A percentile compares a stretch with the other conserved stretches of the same genome.
These are phyloP conservation scores for Cordyceps tenuipes DNA, from an alignment of 2,329 filamentous ascomycete genomes.

Conservation along the genomic window DNA sequence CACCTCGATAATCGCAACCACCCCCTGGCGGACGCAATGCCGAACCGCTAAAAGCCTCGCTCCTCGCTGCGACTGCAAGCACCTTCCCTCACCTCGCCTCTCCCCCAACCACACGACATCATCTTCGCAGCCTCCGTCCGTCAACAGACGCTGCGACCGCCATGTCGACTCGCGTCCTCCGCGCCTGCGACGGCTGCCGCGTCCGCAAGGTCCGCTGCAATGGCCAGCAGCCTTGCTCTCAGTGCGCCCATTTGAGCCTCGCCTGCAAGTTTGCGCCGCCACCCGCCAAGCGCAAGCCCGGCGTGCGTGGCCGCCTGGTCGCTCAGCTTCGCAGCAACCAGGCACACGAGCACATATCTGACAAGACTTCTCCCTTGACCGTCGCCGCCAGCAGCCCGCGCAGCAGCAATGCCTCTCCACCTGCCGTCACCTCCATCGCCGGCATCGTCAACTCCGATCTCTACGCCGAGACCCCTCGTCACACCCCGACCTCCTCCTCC, in stretches of 20 bases:
- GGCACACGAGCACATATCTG: background rate
- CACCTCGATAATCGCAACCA: background rate
- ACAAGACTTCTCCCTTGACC: background rate
- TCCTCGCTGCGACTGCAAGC: background rate
- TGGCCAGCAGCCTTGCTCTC: slow-evolving; percentile 25
- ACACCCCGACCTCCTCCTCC: background rate
- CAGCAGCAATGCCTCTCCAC: slow-evolving; percentile 11
- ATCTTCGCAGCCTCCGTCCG: background rate
- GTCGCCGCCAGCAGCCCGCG: background rate
- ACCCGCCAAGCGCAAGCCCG: slow-evolving; percentile 26
- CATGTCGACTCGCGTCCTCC: slow-evolving; percentile 12
- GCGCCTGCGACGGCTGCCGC: slow-evolving; percentile 31
- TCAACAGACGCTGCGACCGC: background rate
- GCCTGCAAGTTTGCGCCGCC: slow-evolving; percentile 26
- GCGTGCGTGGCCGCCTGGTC: slow-evolving; percentile 26
- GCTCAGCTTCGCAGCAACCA: slow-evolving; percentile 25
- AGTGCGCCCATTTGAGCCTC: slow-evolving; percentile 28
- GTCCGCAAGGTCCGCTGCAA: slow-evolving; percentile 31
- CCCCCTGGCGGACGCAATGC: background rate
- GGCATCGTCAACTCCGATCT: slow-evolving; percentile 18
- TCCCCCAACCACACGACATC: background rate
- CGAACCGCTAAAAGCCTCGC: background rate
- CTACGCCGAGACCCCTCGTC: slow-evolving; percentile 2
- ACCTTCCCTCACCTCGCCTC: background rate
- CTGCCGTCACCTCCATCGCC: slow-evolving; percentile 19